Base-by-base conservation (phyloP, 1,284 basidiomycete species). In the Spongiforma sp. region DNA sequence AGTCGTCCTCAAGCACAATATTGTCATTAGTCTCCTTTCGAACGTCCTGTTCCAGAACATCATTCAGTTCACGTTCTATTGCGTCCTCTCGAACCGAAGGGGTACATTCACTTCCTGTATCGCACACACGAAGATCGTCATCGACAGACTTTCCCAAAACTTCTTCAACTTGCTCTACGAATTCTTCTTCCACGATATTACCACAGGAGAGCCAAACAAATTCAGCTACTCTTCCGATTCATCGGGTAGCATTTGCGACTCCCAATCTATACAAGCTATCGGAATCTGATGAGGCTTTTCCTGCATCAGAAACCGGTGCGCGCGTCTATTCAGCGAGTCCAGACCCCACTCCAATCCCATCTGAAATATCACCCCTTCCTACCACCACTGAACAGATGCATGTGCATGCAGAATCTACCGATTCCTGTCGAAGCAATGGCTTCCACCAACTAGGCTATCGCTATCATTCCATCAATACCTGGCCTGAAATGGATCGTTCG, bases 401-500 rank as follows among this genome's bases (percentile, higher is more conserved):
- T 65, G 66, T 62, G 43, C 72, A 73, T 8, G 21, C 70, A 56
- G 60, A 64, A 58, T 72, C 72, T 36, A 64, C 69, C 3, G 61
- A 72, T n/a, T 59, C 62, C 26, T n/a, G 46, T 72, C 9, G 64
- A 66, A n/a, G 63, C 64, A 5, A 50, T 64, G 26, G 39, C 37
- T 8, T 52, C 59, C n/a, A 56, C 59, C 28, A 63, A 59, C 6
- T 41, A 57, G 3, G 26, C 55, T 5, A 36, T 64, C 60, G 11
- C 55, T 32, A 50, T 24, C 30, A n/a, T n/a, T n/a, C 62, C 62
- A 41, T n/a, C 57, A 15, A 15, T 55, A 1, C 30, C 39, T 4
- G 65, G 68, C 39, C 57, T 73, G 10, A 75, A 78, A 62, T 73
- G 75, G 15, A 76, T 78, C 17, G 74, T 75, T 62, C 70, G 69